phyloP scores from a whole-genome alignment of 2,329 filamentous ascomycete genomes.

The Paramyrothecium sp. region DNA sequence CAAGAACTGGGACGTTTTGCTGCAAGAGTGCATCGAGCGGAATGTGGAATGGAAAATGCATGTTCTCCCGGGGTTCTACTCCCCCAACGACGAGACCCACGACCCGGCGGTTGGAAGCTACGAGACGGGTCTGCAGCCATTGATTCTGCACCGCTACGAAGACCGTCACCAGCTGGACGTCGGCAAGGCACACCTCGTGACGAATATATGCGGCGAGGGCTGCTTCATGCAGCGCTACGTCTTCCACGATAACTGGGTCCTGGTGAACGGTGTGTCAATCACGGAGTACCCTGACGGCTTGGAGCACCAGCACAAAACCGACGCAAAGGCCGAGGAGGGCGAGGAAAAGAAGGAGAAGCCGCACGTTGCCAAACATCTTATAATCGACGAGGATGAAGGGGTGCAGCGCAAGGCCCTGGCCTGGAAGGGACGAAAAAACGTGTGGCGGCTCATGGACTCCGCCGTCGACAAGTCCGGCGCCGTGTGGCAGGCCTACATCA shows the following conservation, averaged over 20 bases:
- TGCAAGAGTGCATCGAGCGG: conserved; percentile 38
- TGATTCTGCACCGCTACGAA: conserved; percentile 38
- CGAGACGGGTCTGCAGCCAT: conserved; percentile 37
- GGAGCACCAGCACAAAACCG: conserved; percentile 9
- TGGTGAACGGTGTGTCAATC: conserved; percentile 46
- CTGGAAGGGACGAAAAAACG: conserved; percentile 33
- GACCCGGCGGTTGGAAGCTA: conserved; percentile 27
- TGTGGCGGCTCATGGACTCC: conserved; percentile 42
- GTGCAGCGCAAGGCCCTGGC: conserved; percentile 28
- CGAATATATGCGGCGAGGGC: conserved; percentile 40
- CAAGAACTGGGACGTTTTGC: conserved; percentile 37
- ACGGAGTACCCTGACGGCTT: conserved; percentile 39
- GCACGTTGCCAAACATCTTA: conserved; percentile 24
- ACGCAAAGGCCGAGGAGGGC: conserved; percentile 1
- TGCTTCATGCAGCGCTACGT: conserved; percentile 47
- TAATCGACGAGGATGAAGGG: conserved; percentile 26
- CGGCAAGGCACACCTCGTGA: conserved; percentile 39
- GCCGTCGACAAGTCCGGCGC: conserved; percentile 29
- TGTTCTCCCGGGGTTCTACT: conserved; percentile 41
- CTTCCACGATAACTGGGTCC: conserved; percentile 45
- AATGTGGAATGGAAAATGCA: conserved; percentile 34
- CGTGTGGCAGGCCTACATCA: conserved; percentile 48
- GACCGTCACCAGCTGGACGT: conserved; percentile 36
- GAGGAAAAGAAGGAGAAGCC: conserved; percentile 8
- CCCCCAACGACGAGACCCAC: conserved; percentile 31